A percentile compares a stretch with the other conserved stretches of the same genome.
Evolutionary conservation across 2,329 filamentous ascomycete genomes (phyloP).

Genomic region (Trichoderma sp.): DNA sequence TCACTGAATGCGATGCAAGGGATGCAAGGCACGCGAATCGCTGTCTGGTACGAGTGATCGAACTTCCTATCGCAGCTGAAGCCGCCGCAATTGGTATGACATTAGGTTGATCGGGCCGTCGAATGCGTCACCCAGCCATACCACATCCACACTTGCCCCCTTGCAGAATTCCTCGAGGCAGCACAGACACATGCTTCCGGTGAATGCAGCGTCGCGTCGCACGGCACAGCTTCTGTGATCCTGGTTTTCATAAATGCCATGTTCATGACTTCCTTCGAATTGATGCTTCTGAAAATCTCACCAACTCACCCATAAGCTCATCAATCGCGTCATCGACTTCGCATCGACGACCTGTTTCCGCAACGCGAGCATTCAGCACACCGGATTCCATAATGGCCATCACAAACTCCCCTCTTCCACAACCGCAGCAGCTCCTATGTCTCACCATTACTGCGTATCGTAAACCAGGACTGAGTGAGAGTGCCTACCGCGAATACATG

Average conservation of each 20-base stretch:
- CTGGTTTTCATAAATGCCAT: background rate
- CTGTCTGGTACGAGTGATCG: no score
- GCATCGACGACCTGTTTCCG: background rate
- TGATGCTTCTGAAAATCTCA: background rate
- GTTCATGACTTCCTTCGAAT: background rate
- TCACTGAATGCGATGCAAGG: no score
- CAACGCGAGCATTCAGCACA: no score
- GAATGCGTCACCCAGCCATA: no score
- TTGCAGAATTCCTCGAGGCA: background rate
- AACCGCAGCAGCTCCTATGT: slow-evolving; percentile 19
- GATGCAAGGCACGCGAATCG: no score
- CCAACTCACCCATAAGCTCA: background rate
- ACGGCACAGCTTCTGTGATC: background rate
- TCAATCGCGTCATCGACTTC: background rate
- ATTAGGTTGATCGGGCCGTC: no score
- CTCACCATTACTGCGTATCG: slow-evolving; percentile 28
- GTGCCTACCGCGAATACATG: slow-evolving; percentile 27
- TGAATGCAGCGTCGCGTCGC: background rate
- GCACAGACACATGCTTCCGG: background rate
- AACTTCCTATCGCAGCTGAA: no score
- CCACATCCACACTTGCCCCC: no score
- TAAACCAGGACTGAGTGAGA: slow-evolving; percentile 25
- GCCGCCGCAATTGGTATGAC: no score
- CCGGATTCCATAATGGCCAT: background rate
- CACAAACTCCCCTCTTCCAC: background rate